phyloP scores from a whole-genome alignment of 192 early-diverging fungal species.

The Linnemannia schmuckeri region DNA sequence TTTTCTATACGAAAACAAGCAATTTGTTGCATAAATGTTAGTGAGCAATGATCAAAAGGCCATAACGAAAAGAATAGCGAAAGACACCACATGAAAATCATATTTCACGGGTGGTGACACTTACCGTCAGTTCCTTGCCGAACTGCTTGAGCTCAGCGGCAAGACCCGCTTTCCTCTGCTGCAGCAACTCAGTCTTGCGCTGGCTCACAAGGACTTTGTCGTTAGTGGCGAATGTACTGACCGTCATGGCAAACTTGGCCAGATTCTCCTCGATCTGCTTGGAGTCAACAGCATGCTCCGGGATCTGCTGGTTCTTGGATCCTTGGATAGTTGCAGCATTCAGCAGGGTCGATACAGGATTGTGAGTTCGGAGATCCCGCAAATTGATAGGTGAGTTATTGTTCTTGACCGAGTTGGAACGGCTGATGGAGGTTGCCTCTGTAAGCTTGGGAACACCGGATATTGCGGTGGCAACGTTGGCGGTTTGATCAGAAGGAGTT shows the following conservation, averaged over 20 bases:
- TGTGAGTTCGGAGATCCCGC: constrained; percentile 63
- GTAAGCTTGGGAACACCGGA: neutral
- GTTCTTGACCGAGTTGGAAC: constrained; percentile 34
- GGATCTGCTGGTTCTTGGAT: constrained; percentile 56
- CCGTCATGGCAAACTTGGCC: constrained; percentile 69
- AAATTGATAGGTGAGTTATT: constrained; percentile 59
- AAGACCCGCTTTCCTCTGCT: constrained; percentile 80
- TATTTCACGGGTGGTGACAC: neutral
- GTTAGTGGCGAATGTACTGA: constrained; percentile 74
- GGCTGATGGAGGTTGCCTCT: constrained; percentile 21
- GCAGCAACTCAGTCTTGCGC: constrained; percentile 53
- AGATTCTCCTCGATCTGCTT: constrained; percentile 49
- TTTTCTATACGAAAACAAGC: constrained; percentile 28
- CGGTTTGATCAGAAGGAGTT: neutral
- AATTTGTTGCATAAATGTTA: neutral
- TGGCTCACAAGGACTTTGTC: constrained; percentile 86
- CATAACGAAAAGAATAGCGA: neutral
- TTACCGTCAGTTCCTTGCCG: constrained; percentile 75
- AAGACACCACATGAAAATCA: neutral
- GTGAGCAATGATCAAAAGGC: neutral
- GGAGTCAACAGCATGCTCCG: constrained; percentile 61
- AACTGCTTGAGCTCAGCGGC: constrained; percentile 87
- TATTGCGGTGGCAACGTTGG: neutral
- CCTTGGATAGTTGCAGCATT: constrained; percentile 52
- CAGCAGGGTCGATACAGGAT: constrained; percentile 56